Evolutionary conservation across 129 eudicot genomes (phyloP), one percentile per base, ranked within the genome.

Genomic region (Rutidosis leptorrhynchoides): DNA sequence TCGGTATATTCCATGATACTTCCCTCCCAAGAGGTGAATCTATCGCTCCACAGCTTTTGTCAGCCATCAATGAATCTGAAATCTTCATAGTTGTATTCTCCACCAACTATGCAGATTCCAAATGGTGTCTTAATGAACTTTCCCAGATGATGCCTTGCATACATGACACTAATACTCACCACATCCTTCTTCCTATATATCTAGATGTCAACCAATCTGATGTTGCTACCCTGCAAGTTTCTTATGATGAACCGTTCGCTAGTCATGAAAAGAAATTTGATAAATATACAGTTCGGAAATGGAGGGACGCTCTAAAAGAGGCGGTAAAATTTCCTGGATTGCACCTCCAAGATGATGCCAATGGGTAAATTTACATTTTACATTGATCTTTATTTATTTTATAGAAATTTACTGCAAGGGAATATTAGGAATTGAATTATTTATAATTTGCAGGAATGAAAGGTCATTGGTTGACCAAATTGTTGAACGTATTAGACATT

Each of bases 121-220:
- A 24, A 72, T 72, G 77, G 77, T 62, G 63, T 24, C 53, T 72
- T 2, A n/a, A 62, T 5, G 77, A 62, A 35, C 63, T 72, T 30
- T 56, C 24, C 28, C 35, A 72, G 29, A 72, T 62, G 53, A 62
- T 72, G 63, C 24, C 4, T 16, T 62, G 68, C 14, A 6, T 16
- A 28, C 48, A 56, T n/a, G n/a, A n/a, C 11, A 19, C 11, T 12
- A 62, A n/a, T 4, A 2, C 17, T 1, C 45, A 62, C 7, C 46
- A 21, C 0, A 24, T 35, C 15, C 15, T 72, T 62, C 77, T 72
- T 51, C 77, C 77, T 8, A 15, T 72, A 10, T 72, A 16, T 46
- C 9, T 62, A 0, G 61, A 61, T 12, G 52, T 60, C 68, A 40
- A 71, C 4, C 35, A 25, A 32, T 23, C 69, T 10, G 54, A 72